Conservation (phyloP, 1,139 yeast species). For the Nematodospora anomalae region DNA sequence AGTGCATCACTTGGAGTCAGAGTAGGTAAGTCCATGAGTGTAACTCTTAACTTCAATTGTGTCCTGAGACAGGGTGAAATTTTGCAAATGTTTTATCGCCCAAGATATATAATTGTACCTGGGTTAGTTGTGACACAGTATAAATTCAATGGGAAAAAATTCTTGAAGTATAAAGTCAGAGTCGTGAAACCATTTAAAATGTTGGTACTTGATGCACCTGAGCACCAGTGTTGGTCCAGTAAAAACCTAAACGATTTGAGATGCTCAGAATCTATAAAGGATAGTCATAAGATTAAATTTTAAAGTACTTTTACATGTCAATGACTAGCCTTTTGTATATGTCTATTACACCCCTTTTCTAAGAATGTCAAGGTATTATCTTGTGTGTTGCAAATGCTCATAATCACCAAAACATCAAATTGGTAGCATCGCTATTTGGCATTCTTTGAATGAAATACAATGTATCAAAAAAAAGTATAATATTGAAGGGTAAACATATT, state of each 20-base stretch:
- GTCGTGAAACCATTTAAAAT: slow-evolving; percentile 12
- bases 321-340: too few relatives aligned
- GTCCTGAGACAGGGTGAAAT: slow-evolving; percentile 10
- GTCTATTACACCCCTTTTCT: too few relatives aligned
- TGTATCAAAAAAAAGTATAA: too few relatives aligned
- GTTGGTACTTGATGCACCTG: slow-evolving; percentile 15
- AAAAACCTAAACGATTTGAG: slow-evolving; percentile 10
- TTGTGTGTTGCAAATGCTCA: too few relatives aligned
- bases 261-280: slow-evolving; percentile 7
- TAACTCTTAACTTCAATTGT: slow-evolving; percentile 12
- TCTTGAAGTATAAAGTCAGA: slow-evolving; percentile 6
- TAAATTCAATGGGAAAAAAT: slow-evolving; percentile 10
- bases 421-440: too few relatives aligned
- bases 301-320: background rate
- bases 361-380: too few relatives aligned
- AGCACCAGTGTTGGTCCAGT: slow-evolving; percentile 16
- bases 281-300: slow-evolving; percentile 5
- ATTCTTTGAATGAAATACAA: too few relatives aligned
- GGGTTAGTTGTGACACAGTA: slow-evolving; percentile 9
- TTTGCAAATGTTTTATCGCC: slow-evolving; percentile 15
- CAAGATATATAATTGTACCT: slow-evolving; percentile 12
- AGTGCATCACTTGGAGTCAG: slow-evolving; percentile 12
- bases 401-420: too few relatives aligned
- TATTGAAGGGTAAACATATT: too few relatives aligned
- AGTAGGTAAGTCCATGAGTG: slow-evolving; percentile 11